Evolutionary conservation across 495 filamentous ascomycete genomes (phyloP).

Genomic region (Evernia prunastri): DNA sequence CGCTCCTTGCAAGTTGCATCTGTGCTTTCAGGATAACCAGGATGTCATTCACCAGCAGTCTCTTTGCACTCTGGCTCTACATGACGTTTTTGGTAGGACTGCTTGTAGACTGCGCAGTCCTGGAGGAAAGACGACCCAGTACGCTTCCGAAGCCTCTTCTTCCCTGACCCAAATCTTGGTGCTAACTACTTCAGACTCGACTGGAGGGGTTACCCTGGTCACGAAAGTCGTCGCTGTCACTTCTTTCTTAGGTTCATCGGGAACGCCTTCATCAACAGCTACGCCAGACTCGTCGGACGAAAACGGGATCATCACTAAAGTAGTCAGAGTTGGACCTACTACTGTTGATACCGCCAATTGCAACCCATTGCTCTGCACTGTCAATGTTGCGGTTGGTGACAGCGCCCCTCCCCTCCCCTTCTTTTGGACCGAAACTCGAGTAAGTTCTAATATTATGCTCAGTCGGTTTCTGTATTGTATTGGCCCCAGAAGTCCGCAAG

Average conservation of each 20-base stretch:
- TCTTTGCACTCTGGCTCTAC: background rate
- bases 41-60: background rate
- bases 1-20: background rate
- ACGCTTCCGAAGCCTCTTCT: background rate
- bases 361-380: background rate
- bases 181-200: background rate
- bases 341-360: background rate
- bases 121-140: background rate
- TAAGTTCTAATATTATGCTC: background rate
- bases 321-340: background rate
- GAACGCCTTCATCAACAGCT: background rate
- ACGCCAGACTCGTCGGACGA: background rate
- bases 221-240: background rate
- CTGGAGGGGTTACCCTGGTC: background rate
- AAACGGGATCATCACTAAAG: background rate
- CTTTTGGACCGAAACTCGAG: no score
- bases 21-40: background rate
- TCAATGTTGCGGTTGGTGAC: background rate
- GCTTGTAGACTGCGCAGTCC: background rate
- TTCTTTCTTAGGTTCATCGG: background rate
- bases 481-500: slow-evolving; percentile 3
- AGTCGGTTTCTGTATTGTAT: slow-evolving; percentile 4
- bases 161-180: background rate
- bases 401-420: background rate
- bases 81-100: background rate